Evolutionary conservation across 495 filamentous ascomycete species (phyloP), one percentile per base, ranked within the genome.

Genomic region (Extremus antarcticus): DNA sequence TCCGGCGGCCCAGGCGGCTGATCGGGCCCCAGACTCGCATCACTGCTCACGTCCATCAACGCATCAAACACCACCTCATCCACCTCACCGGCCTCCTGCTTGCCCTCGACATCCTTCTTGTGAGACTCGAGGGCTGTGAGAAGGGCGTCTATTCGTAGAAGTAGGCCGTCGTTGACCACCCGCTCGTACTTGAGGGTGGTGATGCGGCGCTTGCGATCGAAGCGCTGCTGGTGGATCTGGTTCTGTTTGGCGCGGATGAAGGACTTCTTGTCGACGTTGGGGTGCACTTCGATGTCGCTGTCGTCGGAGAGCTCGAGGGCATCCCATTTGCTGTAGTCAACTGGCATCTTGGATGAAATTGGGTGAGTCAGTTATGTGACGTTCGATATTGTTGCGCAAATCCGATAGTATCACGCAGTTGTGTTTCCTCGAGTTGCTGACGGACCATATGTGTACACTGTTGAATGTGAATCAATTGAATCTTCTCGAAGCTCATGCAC

Each of bases 231-330:
- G 66, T 98, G 92, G 66, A 98, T 98, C 68, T 97, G 89, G 65
- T 86, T 83, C 71, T 96, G 92, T 74, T 97, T 98, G 53, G 92
- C 92, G 51, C 92, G 88, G 68, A 98, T 98, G 73, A 98, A 98
- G 52, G 92, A 97, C 1, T 84, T 83, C 66, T 98, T 98, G 73
- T 98, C 92, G 69, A 98, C 92, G 72, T 98, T 98, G 54, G 94
- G 92, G 69, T 98, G 92, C 24, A 96, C 91, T 71, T 98, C 92
- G 65, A 98, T 86, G 68, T 98, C 92, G 43, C 89, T 95, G 70
- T 98, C 92, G 70, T 98, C 92, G 59, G 87, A 94, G 63, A 98
- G 82, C 79, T 98, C 92, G 63, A 98, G 77, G 43, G 83, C 80
- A 66, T 95, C 90, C 82, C 90, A 96, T 73, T 95, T 95, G 79